Conservation (phyloP, 2,329 filamentous ascomycete species). For the Ilyonectria destructans region DNA sequence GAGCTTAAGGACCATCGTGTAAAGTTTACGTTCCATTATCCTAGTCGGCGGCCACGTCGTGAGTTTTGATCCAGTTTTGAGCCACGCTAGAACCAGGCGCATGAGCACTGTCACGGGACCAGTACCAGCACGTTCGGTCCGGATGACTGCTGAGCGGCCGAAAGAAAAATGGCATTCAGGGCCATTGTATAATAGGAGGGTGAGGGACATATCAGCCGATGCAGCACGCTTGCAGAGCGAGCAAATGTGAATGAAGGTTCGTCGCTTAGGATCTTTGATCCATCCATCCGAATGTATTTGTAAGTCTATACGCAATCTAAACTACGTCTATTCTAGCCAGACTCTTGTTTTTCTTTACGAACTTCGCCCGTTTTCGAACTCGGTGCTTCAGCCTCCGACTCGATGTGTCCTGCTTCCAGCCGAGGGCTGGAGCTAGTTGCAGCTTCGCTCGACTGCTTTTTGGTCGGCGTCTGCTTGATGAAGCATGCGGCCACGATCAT, state of each 20-base stretch:
- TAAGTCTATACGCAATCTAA: not conserved
- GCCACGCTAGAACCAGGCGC: constrained; percentile 6
- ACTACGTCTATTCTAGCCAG: not conserved
- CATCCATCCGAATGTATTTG: not conserved
- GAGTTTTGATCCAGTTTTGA: not conserved
- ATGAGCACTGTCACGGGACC: constrained; percentile 16
- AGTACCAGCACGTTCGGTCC: constrained; percentile 13
- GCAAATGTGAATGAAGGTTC: not conserved
- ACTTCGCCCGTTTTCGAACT: not conserved
- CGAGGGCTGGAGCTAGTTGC: not conserved
- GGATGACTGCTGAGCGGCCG: constrained; percentile 4
- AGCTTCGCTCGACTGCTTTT: constrained; percentile 11
- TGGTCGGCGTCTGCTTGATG: constrained; percentile 32
- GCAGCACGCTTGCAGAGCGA: not conserved
- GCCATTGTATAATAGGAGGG: not conserved
- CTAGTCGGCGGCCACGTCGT: not conserved
- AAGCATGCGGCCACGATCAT: constrained; percentile 35
- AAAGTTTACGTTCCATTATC: not conserved
- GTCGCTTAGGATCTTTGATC: not conserved
- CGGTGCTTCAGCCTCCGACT: not conserved
- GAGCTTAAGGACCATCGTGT: not conserved
- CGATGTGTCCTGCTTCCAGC: not conserved
- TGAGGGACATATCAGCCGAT: not conserved
- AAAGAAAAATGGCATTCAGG: not conserved
- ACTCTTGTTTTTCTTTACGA: not conserved